A percentile compares a stretch with the other conserved stretches of the same genome.
Evolutionary conservation across 2,329 filamentous ascomycete species (phyloP).

Genomic region (Arthrobotrys megalospora): DNA sequence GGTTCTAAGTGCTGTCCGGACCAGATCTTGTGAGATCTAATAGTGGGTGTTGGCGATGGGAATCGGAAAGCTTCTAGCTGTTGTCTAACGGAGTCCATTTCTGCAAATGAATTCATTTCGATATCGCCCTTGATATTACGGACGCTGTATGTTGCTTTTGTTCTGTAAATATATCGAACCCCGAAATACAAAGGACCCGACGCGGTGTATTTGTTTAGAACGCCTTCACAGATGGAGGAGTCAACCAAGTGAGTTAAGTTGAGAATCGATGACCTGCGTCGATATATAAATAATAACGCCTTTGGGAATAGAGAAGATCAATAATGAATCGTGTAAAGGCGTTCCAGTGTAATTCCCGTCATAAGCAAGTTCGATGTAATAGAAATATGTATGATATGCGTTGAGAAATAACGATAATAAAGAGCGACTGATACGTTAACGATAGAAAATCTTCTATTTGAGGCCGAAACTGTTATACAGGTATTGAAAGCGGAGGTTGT

Average conservation of each 20-base stretch:
- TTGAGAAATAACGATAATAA: slow-evolving; percentile 43
- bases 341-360: slow-evolving; percentile 45
- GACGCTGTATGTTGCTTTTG: slow-evolving; percentile 21
- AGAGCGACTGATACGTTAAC: slow-evolving; percentile 59
- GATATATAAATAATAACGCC: slow-evolving; percentile 28
- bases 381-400: slow-evolving; percentile 28
- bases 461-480: slow-evolving; percentile 36
- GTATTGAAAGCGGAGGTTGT: slow-evolving; percentile 46
- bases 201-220: not conserved
- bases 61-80: slow-evolving; percentile 58
- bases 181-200: not conserved
- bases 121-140: slow-evolving; percentile 23
- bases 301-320: not conserved
- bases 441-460: slow-evolving; percentile 59
- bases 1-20: slow-evolving; percentile 57
- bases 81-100: slow-evolving; percentile 58
- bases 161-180: slow-evolving; percentile 14
- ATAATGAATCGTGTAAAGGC: slow-evolving; percentile 40
- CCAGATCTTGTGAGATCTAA: slow-evolving; percentile 58
- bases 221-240: not conserved
- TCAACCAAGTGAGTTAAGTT: not conserved
- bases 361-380: slow-evolving; percentile 28
- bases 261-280: slow-evolving; percentile 59
- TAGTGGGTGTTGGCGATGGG: slow-evolving; percentile 54
- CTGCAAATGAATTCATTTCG: slow-evolving; percentile 33